Base-by-base conservation (phyloP, 2,329 filamentous ascomycete species). In the Trichoderma oligosporum region DNA sequence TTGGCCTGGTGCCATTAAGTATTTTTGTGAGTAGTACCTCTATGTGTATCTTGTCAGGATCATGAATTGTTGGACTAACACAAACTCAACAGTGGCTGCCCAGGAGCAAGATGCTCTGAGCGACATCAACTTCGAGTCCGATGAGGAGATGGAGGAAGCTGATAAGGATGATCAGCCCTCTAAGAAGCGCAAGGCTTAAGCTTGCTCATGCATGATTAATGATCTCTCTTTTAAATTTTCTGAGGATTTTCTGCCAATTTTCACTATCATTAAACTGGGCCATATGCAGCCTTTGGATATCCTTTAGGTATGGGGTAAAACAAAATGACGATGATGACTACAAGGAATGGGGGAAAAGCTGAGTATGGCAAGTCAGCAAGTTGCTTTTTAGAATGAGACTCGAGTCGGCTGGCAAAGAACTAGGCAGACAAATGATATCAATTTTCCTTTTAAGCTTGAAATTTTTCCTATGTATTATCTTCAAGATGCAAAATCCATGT, bases 1-100 rank as follows among this genome's bases (percentile, higher is more conserved):
- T 52, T 97, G 88, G 86, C 89, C 90, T 46, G 84, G 85, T 61
- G 93, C 92, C 58, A 86, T 96, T 71, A 90, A 89, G 72, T 95
- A 94, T 76, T 97, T 94, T 76, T 88, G 90, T 94, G 78, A 75
- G 89, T 82, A 56, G n/a, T n/a, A n/a, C n/a, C n/a, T n/a, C n/a
- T n/a, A n/a, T n/a, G n/a, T n/a, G n/a, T n/a, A n/a, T n/a, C n/a
- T n/a, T n/a, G n/a, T n/a, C n/a, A 29, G 18, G 53, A 48, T 38
- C 33, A 31, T 31, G 63, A 49, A 29, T 12, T 16, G 16, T 7
- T 39, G 14, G 22, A 39, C 39, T 55, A 53, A 56, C 35, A 56
- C 44, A 36, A 51, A 29, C 18, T 56, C 47, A 27, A 53, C 48
- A 72, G 70, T 65, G 52, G 49, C 56, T 35, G 88, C 89, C 44